Conservation (phyloP, 2,329 filamentous ascomycete genomes). For the Aspergillus carbonarius region DNA sequence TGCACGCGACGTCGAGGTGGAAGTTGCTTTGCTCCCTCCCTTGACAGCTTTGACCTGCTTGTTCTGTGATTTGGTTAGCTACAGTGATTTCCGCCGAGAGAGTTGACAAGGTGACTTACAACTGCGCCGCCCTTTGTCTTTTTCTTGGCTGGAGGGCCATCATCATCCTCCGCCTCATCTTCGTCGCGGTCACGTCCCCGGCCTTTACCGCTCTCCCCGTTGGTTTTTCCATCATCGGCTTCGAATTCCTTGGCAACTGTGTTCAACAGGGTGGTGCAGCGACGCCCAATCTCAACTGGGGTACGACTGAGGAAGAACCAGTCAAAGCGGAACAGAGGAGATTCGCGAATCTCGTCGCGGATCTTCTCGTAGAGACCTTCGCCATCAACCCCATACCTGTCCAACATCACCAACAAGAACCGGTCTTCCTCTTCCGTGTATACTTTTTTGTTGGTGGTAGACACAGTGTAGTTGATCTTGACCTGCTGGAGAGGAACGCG, state of each 20-base stretch:
- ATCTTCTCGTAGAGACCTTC: slow-evolving; percentile 90
- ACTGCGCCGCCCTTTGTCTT: slow-evolving; percentile 87
- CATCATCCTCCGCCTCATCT: slow-evolving; percentile 79
- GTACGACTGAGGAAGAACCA: slow-evolving; percentile 99
- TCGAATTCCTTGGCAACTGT: slow-evolving; percentile 96
- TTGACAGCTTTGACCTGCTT: slow-evolving; percentile 91
- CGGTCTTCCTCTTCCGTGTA: slow-evolving; percentile 98
- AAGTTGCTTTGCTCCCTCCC: slow-evolving; percentile 69
- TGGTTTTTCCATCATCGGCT: slow-evolving; percentile 54
- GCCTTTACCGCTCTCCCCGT: slow-evolving; percentile 68
- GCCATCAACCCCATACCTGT: slow-evolving; percentile 87
- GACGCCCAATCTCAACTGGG: slow-evolving; percentile 83
- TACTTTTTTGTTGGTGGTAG: slow-evolving; percentile 99
- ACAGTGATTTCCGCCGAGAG: not conserved
- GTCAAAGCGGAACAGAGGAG: slow-evolving; percentile 93
- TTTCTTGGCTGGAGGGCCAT: slow-evolving; percentile 86
- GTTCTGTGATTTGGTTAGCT: slow-evolving; percentile 60
- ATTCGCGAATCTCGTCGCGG: slow-evolving; percentile 94
- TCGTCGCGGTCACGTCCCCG: slow-evolving; percentile 63
- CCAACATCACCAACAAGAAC: slow-evolving; percentile 88
- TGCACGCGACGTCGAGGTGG: slow-evolving; percentile 75
- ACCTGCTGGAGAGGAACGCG: slow-evolving; percentile 97
- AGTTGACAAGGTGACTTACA: slow-evolving; percentile 53
- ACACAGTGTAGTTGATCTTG: slow-evolving; percentile 98
- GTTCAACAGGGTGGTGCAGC: slow-evolving; percentile 90